These are phyloP conservation scores for Exserohilum turcica DNA, from an alignment of 2,329 filamentous ascomycete genomes.

Conservation along the genomic window DNA sequence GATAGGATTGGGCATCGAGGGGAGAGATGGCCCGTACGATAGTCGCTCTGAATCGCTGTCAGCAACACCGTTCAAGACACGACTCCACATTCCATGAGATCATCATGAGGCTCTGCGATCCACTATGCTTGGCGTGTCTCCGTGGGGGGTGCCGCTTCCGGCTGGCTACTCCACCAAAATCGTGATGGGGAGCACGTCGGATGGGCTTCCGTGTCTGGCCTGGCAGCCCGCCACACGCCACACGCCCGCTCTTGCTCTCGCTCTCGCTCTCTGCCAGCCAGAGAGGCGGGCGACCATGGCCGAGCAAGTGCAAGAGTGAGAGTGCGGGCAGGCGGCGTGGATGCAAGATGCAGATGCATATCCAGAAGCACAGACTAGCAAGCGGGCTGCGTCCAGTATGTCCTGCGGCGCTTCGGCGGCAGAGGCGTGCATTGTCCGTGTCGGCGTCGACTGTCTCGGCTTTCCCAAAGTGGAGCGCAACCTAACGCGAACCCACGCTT, in stretches of 20 bases:
- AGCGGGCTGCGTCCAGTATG: conserved; percentile 1
- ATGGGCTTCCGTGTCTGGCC: conserved; percentile 1
- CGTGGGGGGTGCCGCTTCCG: conserved; percentile 13
- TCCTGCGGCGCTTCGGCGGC: conserved; percentile 3
- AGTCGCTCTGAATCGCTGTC: conserved; percentile 5
- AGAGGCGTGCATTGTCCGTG: conserved; percentile 1
- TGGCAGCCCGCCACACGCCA: background rate
- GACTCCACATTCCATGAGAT: conserved; percentile 15
- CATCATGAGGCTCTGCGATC: conserved; percentile 21
- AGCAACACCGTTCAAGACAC: conserved; percentile 2
- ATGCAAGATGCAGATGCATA: background rate
- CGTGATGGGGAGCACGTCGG: background rate
- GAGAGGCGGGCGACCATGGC: background rate
- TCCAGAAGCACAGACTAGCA: background rate
- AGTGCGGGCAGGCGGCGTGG: conserved; percentile 1
- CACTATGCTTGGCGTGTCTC: conserved; percentile 11
- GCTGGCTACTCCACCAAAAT: conserved; percentile 5
- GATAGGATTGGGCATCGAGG: conserved; percentile 7
- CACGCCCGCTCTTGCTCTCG: background rate
- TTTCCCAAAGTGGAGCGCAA: conserved; percentile 20
- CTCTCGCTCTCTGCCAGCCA: background rate
- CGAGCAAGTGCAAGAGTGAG: no score
- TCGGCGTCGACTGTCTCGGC: conserved; percentile 7
- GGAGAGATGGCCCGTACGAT: background rate
- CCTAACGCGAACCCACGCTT: conserved; percentile 14